Evolutionary conservation across 305 asterid species (phyloP).

Genomic region (Striga hermonthica): DNA sequence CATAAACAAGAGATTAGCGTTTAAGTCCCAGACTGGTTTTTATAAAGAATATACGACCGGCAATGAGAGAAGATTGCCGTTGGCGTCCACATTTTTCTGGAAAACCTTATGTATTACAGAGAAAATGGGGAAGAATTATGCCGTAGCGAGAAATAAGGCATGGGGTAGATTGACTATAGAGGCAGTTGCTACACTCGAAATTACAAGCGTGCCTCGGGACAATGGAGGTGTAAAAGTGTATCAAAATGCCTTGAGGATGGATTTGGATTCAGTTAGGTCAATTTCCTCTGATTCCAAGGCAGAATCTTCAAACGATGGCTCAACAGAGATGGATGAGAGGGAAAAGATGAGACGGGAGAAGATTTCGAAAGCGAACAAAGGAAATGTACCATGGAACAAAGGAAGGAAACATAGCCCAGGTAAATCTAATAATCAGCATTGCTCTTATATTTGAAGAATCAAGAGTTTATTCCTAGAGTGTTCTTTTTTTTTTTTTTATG

Average conservation of each 20-base stretch:
- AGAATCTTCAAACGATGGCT: constrained; percentile 47
- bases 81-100: constrained; percentile 42
- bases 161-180: constrained; percentile 53
- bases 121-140: constrained; percentile 33
- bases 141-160: constrained; percentile 35
- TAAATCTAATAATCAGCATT: constrained; percentile 28
- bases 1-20: constrained; percentile 43
- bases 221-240: constrained; percentile 37
- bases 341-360: constrained; percentile 85
- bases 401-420: constrained; percentile 94
- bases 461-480: too few relatives aligned
- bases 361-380: constrained; percentile 91
- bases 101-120: constrained; percentile 36
- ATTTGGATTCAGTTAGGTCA: constrained; percentile 39
- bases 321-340: constrained; percentile 47
- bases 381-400: constrained; percentile 92
- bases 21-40: constrained; percentile 40
- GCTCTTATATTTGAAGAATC: neutral
- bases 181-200: constrained; percentile 70
- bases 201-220: constrained; percentile 34
- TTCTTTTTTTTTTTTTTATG: constrained; percentile 3
- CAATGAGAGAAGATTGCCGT: constrained; percentile 47
- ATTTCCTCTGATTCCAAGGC: constrained; percentile 33
- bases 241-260: constrained; percentile 40
- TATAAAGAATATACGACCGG: constrained; percentile 37